Percentiles rank a stretch among this genome's conserved stretches.
phyloP scores from a whole-genome alignment of 2,329 filamentous ascomycete genomes.

The Ophiosphaerella herpotricha region DNA sequence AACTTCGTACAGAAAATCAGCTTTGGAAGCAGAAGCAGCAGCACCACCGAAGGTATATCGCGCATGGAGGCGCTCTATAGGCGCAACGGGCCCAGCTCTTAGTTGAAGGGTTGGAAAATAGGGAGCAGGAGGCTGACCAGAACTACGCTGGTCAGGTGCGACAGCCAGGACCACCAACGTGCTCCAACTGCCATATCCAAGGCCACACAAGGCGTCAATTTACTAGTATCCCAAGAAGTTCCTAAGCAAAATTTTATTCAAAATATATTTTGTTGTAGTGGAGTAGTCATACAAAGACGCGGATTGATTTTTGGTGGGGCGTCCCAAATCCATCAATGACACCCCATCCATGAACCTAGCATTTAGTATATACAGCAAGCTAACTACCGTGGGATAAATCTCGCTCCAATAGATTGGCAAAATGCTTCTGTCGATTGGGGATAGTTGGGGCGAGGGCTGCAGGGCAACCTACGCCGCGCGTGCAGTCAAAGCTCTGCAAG shows the following conservation, averaged over 20 bases:
- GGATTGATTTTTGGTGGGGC: not conserved
- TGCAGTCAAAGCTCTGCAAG: too few species aligned
- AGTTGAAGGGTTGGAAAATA: conserved; percentile 1
- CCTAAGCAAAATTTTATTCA: conserved; percentile 1
- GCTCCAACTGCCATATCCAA: not conserved
- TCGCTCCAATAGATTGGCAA: too few species aligned
- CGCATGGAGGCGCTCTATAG: too few species aligned
- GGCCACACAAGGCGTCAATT: not conserved
- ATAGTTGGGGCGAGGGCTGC: too few species aligned
- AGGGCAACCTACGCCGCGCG: too few species aligned
- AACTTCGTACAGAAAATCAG: too few species aligned
- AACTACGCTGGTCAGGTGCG: not conserved
- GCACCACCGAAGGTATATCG: too few species aligned
- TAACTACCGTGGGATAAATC: too few species aligned
- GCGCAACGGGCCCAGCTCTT: not conserved
- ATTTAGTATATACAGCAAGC: not conserved
- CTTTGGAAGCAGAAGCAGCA: too few species aligned
- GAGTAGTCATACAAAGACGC: not conserved
- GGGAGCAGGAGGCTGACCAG: not conserved
- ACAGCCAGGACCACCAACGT: too few species aligned
- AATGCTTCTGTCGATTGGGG: too few species aligned
- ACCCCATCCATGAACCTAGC: not conserved
- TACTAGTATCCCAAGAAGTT: not conserved
- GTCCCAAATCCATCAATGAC: not conserved
- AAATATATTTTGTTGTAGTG: conserved; percentile 1